These are phyloP conservation scores for Hsuehochloa calcarea DNA, from an alignment of 176 grass and related monocot species.

Conservation along the genomic window DNA sequence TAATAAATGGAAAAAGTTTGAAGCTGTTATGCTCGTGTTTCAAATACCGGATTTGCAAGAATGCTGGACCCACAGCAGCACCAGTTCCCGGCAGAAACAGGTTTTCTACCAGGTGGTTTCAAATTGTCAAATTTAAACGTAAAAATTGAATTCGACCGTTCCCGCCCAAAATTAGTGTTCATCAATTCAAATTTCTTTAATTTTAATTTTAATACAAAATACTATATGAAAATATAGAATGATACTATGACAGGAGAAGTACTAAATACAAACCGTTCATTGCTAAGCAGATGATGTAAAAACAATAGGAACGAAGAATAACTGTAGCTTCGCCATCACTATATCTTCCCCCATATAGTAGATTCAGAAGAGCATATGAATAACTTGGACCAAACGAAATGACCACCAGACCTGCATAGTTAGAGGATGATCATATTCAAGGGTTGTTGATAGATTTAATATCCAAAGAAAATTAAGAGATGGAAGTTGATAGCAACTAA, in stretches of 20 bases:
- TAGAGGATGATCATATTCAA: slow-evolving; percentile 24
- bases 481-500: neutral
- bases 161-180: neutral
- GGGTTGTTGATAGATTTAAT: neutral
- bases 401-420: slow-evolving; percentile 71
- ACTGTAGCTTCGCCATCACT: slow-evolving; percentile 78
- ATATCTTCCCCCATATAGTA: slow-evolving; percentile 74
- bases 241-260: slow-evolving; percentile 14
- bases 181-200: neutral
- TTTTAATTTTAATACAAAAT: neutral
- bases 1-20: neutral
- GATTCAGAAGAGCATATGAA: slow-evolving; percentile 86
- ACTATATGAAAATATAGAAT: slow-evolving; percentile 10
- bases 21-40: neutral
- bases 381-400: slow-evolving; percentile 97
- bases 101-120: neutral
- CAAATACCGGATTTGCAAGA: neutral
- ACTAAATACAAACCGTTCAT: slow-evolving; percentile 72
- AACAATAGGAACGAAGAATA: slow-evolving; percentile 86
- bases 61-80: neutral
- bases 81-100: neutral
- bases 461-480: slow-evolving; percentile 21
- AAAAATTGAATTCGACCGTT: neutral
- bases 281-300: slow-evolving; percentile 89
- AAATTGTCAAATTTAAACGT: neutral